Conservation (phyloP, 805 yeast species). For the Blastobotrys attinorum region DNA sequence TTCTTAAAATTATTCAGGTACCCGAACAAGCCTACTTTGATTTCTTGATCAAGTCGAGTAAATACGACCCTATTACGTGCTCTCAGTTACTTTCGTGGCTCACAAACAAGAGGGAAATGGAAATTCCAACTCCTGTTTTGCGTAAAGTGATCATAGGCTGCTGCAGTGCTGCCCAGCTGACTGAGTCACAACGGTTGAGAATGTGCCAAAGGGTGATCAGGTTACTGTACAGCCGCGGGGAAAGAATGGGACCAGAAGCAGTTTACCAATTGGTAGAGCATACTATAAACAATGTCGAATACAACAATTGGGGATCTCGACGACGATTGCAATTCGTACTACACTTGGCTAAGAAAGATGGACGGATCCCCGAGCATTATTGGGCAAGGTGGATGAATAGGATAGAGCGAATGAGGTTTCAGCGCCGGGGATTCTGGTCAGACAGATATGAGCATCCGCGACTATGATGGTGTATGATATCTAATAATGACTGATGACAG, state of each 20-base stretch:
- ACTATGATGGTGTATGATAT: too few species aligned
- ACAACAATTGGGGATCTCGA: conserved; percentile 20
- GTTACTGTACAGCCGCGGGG: conserved; percentile 12
- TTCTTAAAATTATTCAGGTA: conserved; percentile 8
- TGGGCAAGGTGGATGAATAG: conserved; percentile 18
- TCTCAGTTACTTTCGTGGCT: conserved; percentile 20
- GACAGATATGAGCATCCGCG: conserved; percentile 3
- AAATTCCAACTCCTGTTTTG: conserved; percentile 15
- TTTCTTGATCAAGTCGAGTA: conserved; percentile 17
- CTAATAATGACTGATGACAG: too few species aligned
- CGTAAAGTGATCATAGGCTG: conserved; percentile 19
- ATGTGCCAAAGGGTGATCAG: conserved; percentile 16
- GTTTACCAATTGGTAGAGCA: conserved; percentile 20
- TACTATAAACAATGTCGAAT: conserved; percentile 17
- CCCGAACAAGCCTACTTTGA: conserved; percentile 9
- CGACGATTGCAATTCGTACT: conserved; percentile 26
- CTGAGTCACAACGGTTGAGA: conserved; percentile 19
- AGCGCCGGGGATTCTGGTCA: conserved; percentile 20
- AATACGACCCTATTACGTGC: conserved; percentile 18
- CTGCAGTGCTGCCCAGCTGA: conserved; percentile 14
- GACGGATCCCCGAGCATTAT: conserved; percentile 13
- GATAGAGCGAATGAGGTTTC: conserved; percentile 17
- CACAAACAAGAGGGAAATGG: conserved; percentile 5
- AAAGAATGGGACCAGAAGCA: conserved; percentile 5
- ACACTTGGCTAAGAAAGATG: conserved; percentile 19